These are phyloP conservation scores for Pseudognaphalium luteoalbum DNA, from an alignment of 129 eudicot genomes.

Conservation along the genomic window DNA sequence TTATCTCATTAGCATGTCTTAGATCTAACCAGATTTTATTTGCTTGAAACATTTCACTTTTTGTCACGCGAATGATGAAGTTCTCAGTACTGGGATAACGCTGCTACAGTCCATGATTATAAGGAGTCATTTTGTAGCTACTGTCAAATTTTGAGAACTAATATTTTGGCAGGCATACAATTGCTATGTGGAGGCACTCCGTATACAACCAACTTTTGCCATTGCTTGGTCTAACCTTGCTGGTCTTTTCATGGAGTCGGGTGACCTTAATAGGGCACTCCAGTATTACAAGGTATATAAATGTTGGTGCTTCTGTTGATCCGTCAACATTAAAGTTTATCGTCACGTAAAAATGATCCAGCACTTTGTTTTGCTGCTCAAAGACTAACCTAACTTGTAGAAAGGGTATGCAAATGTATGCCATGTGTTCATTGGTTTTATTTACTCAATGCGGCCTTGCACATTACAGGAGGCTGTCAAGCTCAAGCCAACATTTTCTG, in stretches of 20 bases:
- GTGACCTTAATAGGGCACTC: conserved; percentile 81
- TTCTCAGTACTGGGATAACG: neutral
- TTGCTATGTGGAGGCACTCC: conserved; percentile 90
- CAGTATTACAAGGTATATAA: conserved; percentile 85
- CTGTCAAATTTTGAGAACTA: conserved; percentile 26
- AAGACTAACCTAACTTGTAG: neutral
- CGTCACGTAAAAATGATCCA: neutral
- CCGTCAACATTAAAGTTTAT: neutral
- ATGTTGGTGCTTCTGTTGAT: conserved; percentile 5
- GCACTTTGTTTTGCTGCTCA: conserved; percentile 22
- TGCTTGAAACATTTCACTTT: conserved; percentile 2
- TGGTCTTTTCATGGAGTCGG: conserved; percentile 93
- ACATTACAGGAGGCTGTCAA: conserved; percentile 83
- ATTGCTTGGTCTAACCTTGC: conserved; percentile 99
- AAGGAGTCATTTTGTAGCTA: conserved; percentile 24
- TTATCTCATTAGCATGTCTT: conserved; percentile 15
- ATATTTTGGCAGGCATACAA: conserved; percentile 69
- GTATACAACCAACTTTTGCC: conserved; percentile 86
- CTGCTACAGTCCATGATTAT: neutral
- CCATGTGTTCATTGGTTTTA: neutral
- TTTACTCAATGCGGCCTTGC: conserved; percentile 21
- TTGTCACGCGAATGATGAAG: neutral
- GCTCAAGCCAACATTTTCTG: conserved; percentile 79
- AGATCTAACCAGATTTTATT: neutral
- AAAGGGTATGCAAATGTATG: conserved; percentile 7